Evolutionary conservation across 495 filamentous ascomycete genomes (phyloP).

Genomic region (Parathielavia appendiculata): DNA sequence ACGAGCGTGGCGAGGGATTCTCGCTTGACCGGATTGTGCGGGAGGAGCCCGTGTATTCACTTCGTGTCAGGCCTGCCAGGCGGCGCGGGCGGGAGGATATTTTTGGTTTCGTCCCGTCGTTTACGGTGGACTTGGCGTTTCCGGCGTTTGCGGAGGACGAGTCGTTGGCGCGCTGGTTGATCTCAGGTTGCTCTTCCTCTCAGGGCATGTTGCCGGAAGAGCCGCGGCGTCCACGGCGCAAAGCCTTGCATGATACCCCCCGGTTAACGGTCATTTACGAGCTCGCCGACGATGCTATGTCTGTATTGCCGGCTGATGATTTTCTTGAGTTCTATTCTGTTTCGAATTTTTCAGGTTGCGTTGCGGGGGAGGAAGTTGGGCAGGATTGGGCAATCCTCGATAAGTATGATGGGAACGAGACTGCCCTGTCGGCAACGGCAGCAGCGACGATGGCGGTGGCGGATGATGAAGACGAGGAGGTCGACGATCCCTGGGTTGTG

Average conservation of each 20-base stretch:
- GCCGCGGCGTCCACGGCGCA: not conserved
- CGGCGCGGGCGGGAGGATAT: constrained; percentile 29
- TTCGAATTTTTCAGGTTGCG: constrained; percentile 10
- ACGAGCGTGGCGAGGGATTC: constrained; percentile 34
- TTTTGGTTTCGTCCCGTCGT: constrained; percentile 3
- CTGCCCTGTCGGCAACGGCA: not conserved
- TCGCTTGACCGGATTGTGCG: constrained; percentile 32
- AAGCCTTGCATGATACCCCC: not conserved
- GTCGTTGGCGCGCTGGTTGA: constrained; percentile 28
- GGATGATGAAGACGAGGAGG: constrained; percentile 17
- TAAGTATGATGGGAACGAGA: not conserved
- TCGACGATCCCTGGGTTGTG: constrained; percentile 33
- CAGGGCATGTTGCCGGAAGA: not conserved
- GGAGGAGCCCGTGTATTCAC: constrained; percentile 31
- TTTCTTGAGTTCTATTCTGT: constrained; percentile 12
- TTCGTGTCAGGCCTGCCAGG: constrained; percentile 16
- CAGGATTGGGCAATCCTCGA: constrained; percentile 22
- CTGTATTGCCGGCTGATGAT: constrained; percentile 10
- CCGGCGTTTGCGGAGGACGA: constrained; percentile 29
- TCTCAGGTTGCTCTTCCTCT: not conserved
- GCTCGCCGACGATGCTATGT: not conserved
- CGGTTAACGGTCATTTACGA: constrained; percentile 17
- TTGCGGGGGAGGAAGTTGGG: constrained; percentile 1
- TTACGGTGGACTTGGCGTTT: constrained; percentile 32
- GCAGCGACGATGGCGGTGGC: not conserved